Conservation (phyloP, 345 rosid species). For the Acer negundo region DNA sequence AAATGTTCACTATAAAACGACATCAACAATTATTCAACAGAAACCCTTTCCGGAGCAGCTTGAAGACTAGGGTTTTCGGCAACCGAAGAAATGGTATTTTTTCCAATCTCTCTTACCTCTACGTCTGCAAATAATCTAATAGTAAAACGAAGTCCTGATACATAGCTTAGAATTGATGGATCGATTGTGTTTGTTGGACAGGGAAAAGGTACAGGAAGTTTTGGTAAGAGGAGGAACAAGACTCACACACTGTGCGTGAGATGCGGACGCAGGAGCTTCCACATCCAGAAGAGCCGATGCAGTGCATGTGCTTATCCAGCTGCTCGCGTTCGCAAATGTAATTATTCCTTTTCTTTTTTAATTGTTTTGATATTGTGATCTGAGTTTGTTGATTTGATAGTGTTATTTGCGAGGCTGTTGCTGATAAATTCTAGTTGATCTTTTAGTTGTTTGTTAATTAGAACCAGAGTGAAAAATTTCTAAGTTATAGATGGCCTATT, state of each 20-base stretch:
- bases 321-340: slow-evolving; percentile 63
- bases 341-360: not conserved
- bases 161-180: not conserved
- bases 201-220: slow-evolving; percentile 85
- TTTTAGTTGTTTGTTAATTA: not conserved
- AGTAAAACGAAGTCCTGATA: not conserved
- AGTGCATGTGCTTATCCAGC: slow-evolving; percentile 79
- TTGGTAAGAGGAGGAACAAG: slow-evolving; percentile 84
- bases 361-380: not conserved
- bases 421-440: not conserved
- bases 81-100: slow-evolving; percentile 31
- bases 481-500: not conserved
- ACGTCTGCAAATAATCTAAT: not conserved
- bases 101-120: too few relatives aligned
- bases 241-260: slow-evolving; percentile 81
- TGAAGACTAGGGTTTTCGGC: slow-evolving; percentile 18
- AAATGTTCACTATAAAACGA: slow-evolving; percentile 4
- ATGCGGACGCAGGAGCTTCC: slow-evolving; percentile 86
- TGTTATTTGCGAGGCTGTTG: not conserved
- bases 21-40: not conserved
- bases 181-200: slow-evolving; percentile 23
- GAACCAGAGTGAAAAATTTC: not conserved
- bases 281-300: slow-evolving; percentile 83
- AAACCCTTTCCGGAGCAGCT: not conserved
- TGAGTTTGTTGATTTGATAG: not conserved